Base-by-base conservation (phyloP, 129 eudicot species). In the Arctium minus region DNA sequence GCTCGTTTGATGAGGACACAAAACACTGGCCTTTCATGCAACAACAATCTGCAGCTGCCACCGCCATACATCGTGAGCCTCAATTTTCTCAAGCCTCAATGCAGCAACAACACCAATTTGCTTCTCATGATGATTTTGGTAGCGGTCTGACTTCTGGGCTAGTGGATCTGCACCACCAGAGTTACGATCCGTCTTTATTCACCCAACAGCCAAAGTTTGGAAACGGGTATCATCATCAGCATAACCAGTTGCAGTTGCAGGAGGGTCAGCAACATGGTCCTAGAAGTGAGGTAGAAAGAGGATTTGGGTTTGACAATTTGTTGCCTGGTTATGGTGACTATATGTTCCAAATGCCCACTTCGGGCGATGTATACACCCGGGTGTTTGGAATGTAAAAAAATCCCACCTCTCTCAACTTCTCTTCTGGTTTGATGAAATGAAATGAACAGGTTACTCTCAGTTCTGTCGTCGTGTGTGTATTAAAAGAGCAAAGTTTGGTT, bases 371-470 rank as follows among this genome's bases (percentile, higher is more conserved):
- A 84, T 91, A 84, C 87, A 77, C 85, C 81, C 84, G 90, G 80
- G 91, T 93, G 79, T 93, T 91, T 85, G 94, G 94, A 85, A 85
- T 93, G 93, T 91, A 91, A 73, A 33, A 81, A 35, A 73, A 62
- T 56, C 18, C 12, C 53, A 83, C 71, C 73, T 39, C 44, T 73
- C 75, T 15, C 8, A 69, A 31, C 80, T 82, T 48, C 35, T 70
- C 32, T 68, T 80, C 53, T 76, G 35, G 83, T 72, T 84, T 83
- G 60, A 70, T 77, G 37, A 72, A 53, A 84, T 76, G 85, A 76
- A 80, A 86, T 78, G 85, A 76, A 42, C 76, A 60, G 50, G 73
- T 76, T 70, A 62, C 64, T 77, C 50, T 15, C 27, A 76, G 2
- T 48, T 44, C 70, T 13, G 38, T 74, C 53, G 27, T 22, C 27